These are phyloP conservation scores for Cyclotella baltica DNA, from an alignment of 108 stramenopile genomes.

Conservation along the genomic window DNA sequence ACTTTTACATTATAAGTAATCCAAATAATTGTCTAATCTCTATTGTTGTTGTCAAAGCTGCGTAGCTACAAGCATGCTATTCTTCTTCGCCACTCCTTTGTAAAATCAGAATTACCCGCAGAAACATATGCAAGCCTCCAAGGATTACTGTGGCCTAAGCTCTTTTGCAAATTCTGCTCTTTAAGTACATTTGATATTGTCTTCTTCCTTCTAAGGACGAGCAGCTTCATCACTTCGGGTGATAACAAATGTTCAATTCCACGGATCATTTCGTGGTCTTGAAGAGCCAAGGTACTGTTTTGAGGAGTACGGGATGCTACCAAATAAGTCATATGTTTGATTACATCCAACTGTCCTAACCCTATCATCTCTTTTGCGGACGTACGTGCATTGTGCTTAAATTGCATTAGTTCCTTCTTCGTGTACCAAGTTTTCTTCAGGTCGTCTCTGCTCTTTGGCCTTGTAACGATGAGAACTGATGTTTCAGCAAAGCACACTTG, in stretches of 20 bases:
- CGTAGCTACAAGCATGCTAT: constrained; percentile 4
- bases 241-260: constrained; percentile 16
- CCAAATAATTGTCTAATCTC: too few relatives aligned
- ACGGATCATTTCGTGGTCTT: constrained; percentile 3
- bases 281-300: neutral
- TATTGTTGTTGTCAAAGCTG: too few relatives aligned
- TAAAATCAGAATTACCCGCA: neutral
- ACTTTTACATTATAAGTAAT: too few relatives aligned
- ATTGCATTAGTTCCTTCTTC: constrained; percentile 16
- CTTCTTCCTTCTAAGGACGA: constrained; percentile 9
- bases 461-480: constrained; percentile 13
- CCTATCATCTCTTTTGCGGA: neutral
- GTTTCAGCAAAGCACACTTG: constrained; percentile 17
- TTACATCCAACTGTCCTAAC: neutral
- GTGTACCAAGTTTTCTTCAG: constrained; percentile 15
- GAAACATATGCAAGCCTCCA: neutral
- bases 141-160: neutral
- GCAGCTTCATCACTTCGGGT: constrained; percentile 6
- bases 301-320: neutral
- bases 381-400: constrained; percentile 14
- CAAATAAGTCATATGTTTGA: constrained; percentile 6
- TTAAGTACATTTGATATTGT: constrained; percentile 8
- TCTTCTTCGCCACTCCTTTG: constrained; percentile 11
- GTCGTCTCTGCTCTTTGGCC: constrained; percentile 11
- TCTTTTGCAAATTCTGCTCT: constrained; percentile 8